Conservation (phyloP, 2,329 filamentous ascomycete genomes). For the Penicillium vulpinum region DNA sequence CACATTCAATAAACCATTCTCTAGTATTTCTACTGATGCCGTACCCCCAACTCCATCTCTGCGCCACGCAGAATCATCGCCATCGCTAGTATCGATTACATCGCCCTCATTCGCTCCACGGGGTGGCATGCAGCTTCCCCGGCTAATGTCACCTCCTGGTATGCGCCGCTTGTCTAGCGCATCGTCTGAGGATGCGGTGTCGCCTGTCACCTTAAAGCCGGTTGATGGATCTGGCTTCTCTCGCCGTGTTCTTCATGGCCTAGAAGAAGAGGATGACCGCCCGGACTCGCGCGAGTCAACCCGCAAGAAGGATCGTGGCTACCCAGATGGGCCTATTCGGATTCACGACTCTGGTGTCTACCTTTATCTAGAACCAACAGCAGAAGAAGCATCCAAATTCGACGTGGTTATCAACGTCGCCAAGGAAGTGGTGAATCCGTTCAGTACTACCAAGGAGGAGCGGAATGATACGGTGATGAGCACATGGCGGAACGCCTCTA, state of each 20-base stretch:
- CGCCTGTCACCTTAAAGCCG: slow-evolving; percentile 28
- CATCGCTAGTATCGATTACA: slow-evolving; percentile 56
- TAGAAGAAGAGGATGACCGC: slow-evolving; percentile 53
- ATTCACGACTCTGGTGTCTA: slow-evolving; percentile 64
- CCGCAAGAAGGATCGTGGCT: slow-evolving; percentile 62
- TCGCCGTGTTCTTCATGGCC: slow-evolving; percentile 44
- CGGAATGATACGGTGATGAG: slow-evolving; percentile 44
- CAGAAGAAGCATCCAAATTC: slow-evolving; percentile 59
- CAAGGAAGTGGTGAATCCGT: slow-evolving; percentile 64
- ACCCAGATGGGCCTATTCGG: slow-evolving; percentile 63
- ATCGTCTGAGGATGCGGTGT: slow-evolving; percentile 24
- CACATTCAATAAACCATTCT: slow-evolving; percentile 50
- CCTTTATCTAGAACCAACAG: slow-evolving; percentile 63
- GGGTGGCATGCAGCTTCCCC: slow-evolving; percentile 54
- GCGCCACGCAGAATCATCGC: slow-evolving; percentile 63
- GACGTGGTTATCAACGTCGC: slow-evolving; percentile 67
- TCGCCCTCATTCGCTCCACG: slow-evolving; percentile 52
- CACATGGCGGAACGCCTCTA: slow-evolving; percentile 51
- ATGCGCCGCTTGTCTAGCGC: slow-evolving; percentile 28
- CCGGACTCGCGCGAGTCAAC: slow-evolving; percentile 55
- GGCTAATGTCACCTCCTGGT: slow-evolving; percentile 36
- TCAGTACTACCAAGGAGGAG: slow-evolving; percentile 38
- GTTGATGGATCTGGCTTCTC: slow-evolving; percentile 27
- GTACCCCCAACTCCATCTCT: slow-evolving; percentile 63
- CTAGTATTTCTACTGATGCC: slow-evolving; percentile 43